Base-by-base conservation (phyloP, 2,329 filamentous ascomycete species). In the Metarhizium brunneum region DNA sequence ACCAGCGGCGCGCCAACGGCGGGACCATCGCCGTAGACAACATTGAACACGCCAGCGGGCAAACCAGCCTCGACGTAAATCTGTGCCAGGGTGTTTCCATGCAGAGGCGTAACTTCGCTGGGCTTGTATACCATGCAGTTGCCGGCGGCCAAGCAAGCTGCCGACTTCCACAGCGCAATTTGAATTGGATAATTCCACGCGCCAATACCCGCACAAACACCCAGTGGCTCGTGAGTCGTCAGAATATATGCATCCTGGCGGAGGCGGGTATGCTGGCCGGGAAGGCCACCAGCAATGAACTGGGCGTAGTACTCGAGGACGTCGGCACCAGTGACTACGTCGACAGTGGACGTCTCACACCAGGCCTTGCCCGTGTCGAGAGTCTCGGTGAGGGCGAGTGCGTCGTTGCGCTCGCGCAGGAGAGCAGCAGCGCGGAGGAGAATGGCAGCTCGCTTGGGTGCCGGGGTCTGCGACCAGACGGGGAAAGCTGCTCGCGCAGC, bases 171-270 rank as follows among this genome's bases (percentile, higher is more conserved):
- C 1, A 95, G 77, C 8, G 90, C 90, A 61, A 95, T 95, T 69
- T 95, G 90, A 60, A 95, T 88, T 13, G 90, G 90, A 67, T 95
- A 95, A 72, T 95, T 95, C 90, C 90, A 95, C 14, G 90, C 90
- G 55, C 90, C 90, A 61, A 95, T 95, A 56, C 88, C 90, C 14
- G 82, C 90, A 68, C 90, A 95, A 14, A 94, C 89, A 30, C 90
- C 90, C 18, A 95, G 75, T 5, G 90, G 80, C 62, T 89, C 87
- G 68, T 94, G 92, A 65, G 83, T 86, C 11, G 88, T 92, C 70
- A 92, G 90, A 42, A 94, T 83, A 81, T 86, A 91, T 4, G 90
- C 89, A 61, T 90, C 85, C 52, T 84, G 77, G 43, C 90, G 80
- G 47, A 95, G 76, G 55, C 85, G 83, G 50, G 85, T 85, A 20